Conservation (phyloP, 2,329 filamentous ascomycete species). For the Ceratocystis eucalypticola region DNA sequence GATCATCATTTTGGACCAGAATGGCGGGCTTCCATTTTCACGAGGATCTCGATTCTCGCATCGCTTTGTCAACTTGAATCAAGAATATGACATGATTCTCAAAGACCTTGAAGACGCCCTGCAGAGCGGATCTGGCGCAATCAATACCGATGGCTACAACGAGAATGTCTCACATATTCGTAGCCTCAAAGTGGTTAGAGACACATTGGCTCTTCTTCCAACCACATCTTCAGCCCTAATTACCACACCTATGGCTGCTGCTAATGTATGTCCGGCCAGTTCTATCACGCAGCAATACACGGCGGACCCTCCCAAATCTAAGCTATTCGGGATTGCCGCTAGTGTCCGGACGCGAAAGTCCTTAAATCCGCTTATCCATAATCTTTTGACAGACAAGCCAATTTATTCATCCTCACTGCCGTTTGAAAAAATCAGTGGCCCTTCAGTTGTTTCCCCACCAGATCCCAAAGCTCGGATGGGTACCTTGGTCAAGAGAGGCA, state of each 20-base stretch:
- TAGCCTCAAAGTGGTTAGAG: conserved; percentile 61
- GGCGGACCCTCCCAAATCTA: background rate
- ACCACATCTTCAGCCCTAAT: conserved; percentile 76
- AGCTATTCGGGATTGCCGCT: conserved; percentile 18
- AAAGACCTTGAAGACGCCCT: conserved; percentile 26
- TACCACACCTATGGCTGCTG: conserved; percentile 73
- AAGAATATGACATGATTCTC: conserved; percentile 64
- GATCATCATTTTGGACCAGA: conserved; percentile 74
- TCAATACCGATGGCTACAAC: conserved; percentile 5
- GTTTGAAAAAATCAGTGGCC: conserved; percentile 43
- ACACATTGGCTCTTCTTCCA: conserved; percentile 62
- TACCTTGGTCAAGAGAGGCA: conserved; percentile 80
- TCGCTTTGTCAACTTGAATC: conserved; percentile 77
- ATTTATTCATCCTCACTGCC: conserved; percentile 85
- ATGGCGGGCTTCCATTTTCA: conserved; percentile 68
- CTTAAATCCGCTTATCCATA: conserved; percentile 83
- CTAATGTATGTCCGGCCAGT: conserved; percentile 33
- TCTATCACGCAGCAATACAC: conserved; percentile 25
- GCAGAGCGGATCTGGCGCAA: conserved; percentile 18
- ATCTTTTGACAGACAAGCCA: conserved; percentile 88
- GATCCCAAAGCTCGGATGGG: conserved; percentile 30
- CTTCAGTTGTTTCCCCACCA: conserved; percentile 12
- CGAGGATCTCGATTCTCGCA: conserved; percentile 28
- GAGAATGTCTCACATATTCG: conserved; percentile 38
- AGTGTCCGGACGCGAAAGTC: conserved; percentile 33